phyloP scores from a whole-genome alignment of 2,329 filamentous ascomycete genomes.

The Paraphaeosphaeria minitans region DNA sequence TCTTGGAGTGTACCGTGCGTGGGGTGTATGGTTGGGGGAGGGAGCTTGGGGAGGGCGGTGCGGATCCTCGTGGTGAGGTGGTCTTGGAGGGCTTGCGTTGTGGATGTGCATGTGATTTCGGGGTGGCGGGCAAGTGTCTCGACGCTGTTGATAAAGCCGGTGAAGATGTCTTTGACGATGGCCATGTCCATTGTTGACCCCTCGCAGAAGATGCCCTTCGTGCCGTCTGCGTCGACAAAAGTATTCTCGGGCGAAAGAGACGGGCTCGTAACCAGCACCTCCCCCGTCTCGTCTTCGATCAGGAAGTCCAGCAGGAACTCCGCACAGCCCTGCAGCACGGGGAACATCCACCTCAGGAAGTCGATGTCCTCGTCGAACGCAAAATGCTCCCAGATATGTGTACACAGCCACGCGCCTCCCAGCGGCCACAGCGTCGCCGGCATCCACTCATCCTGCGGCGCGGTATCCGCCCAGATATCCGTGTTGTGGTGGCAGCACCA shows the following conservation, averaged over 20 bases:
- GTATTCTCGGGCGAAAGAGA: slow-evolving; percentile 49
- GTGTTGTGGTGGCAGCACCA: slow-evolving; percentile 36
- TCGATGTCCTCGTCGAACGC: slow-evolving; percentile 24
- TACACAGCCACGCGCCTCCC: slow-evolving; percentile 35
- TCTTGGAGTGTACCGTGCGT: slow-evolving; percentile 37
- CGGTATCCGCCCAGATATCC: slow-evolving; percentile 35
- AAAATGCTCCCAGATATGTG: slow-evolving; percentile 30
- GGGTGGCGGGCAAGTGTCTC: no score
- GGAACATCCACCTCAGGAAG: slow-evolving; percentile 23
- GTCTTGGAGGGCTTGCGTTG: not conserved
- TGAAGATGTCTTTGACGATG: slow-evolving; percentile 50
- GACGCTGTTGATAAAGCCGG: slow-evolving; percentile 24
- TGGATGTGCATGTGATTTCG: no score
- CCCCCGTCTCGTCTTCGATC: slow-evolving; percentile 29
- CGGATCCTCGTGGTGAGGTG: slow-evolving; percentile 5
- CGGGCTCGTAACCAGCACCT: slow-evolving; percentile 41
- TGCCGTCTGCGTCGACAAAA: slow-evolving; percentile 30
- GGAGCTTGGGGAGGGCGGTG: slow-evolving; percentile 15
- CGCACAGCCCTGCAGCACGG: slow-evolving; percentile 43
- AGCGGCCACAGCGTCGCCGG: slow-evolving; percentile 34
- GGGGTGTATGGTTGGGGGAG: slow-evolving; percentile 26
- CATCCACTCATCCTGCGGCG: slow-evolving; percentile 28
- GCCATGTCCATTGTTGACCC: slow-evolving; percentile 55
- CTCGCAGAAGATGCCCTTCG: slow-evolving; percentile 21
- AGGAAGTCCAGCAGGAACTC: slow-evolving; percentile 50